A percentile compares a stretch with the other conserved stretches of the same genome.
These are phyloP conservation scores for Colletotrichum orbiculare DNA, from an alignment of 2,329 filamentous ascomycete species.

Conservation along the genomic window DNA sequence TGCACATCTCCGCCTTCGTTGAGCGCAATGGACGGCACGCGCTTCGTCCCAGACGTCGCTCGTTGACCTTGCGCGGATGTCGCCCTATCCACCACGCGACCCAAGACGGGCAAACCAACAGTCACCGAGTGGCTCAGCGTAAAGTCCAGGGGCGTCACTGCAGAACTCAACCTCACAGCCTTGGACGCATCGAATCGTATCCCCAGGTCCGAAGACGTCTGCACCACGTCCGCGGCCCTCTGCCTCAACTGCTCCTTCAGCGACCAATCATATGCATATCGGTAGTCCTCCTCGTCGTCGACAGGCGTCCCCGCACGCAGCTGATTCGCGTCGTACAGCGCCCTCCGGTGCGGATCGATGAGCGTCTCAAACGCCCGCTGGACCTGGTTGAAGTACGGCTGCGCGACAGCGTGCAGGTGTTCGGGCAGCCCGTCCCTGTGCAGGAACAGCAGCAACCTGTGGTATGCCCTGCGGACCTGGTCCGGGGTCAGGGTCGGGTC, in stretches of 20 bases:
- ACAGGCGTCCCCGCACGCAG: constrained; percentile 34
- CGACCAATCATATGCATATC: constrained; percentile 38
- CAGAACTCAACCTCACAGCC: constrained; percentile 21
- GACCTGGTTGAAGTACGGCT: constrained; percentile 52
- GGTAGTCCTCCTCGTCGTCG: constrained; percentile 36
- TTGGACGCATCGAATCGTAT: constrained; percentile 49
- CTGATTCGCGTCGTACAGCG: constrained; percentile 53
- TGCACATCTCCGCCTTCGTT: constrained; percentile 12
- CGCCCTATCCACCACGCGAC: constrained; percentile 40
- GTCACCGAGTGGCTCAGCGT: constrained; percentile 52
- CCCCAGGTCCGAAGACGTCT: constrained; percentile 51
- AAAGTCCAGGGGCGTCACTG: constrained; percentile 50
- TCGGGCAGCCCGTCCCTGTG: constrained; percentile 56
- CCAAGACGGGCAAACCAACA: constrained; percentile 47
- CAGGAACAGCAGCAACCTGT: constrained; percentile 56
- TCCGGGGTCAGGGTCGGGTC: constrained; percentile 44
- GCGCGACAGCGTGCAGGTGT: constrained; percentile 51
- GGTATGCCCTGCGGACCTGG: constrained; percentile 57
- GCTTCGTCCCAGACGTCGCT: constrained; percentile 20
- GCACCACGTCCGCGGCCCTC: constrained; percentile 39
- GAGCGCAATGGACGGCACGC: constrained; percentile 36
- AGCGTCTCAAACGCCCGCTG: constrained; percentile 60
- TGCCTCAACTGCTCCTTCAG: constrained; percentile 40
- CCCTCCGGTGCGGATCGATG: constrained; percentile 54
- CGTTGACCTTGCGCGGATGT: background rate